Base-by-base conservation (phyloP, 257 asterid species). In the Echites panduratus region DNA sequence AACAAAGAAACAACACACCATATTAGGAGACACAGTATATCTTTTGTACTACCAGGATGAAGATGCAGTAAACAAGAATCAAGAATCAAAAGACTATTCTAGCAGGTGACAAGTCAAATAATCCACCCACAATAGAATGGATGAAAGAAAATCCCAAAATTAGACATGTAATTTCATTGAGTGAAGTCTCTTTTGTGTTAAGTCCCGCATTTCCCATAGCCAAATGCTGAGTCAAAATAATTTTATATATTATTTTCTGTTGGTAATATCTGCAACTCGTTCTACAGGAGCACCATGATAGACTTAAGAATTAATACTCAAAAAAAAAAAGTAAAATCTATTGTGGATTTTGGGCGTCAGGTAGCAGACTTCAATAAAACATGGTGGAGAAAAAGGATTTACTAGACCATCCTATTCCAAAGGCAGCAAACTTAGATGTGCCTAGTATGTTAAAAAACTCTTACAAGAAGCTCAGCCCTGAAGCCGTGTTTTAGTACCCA, bases 1-100 rank as follows among this genome's bases (percentile, higher is more conserved):
- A 87, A 86, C 43, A 71, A 73, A 52, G 70, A 35, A 77, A 16
- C 12, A 27, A 49, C 13, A 17, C 4, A 26, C 50, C 67, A 45
- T 32, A 73, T 87, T 77, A 83, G 43, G 66, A 13, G 0, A 19
- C 64, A 13, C 4, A 20, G 47, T 53, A 64, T 26, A 26, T 26
- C 19, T 6, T 24, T 73, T 6, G 26, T 40, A 63, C 19, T 5
- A 20, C 29, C 54, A 56, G 26, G n/a, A 50, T 4, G 29, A 59
- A 27, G 43, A 13, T 27, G 43, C 24, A 38, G 7, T 13, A 17
- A 54, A 40, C 17, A 54, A 47, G 66, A 70, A 0, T 12, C 32
- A 54, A 7, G 22, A 56, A 56, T 22, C 7, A 29, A 27, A 57
- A n/a, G 0, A n/a, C 2, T 35, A 54, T 3, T 16, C 35, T 3